These are phyloP conservation scores for Tillandsia leiboldiana DNA, from an alignment of 176 grass and related monocot species.

Conservation along the genomic window DNA sequence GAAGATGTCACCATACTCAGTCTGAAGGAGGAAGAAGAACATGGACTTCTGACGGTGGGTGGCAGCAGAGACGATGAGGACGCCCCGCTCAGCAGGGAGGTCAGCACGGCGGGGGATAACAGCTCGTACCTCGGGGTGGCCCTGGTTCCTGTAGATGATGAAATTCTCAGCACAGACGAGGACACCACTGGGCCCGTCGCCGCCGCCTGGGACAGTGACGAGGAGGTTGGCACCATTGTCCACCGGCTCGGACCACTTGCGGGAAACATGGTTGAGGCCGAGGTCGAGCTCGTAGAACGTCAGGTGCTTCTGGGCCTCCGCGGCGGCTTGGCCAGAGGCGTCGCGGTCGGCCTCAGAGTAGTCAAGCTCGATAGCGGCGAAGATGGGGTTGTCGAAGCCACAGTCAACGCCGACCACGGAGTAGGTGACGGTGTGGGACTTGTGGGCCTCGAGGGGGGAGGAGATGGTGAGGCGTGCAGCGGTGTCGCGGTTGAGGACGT, in stretches of 20 bases:
- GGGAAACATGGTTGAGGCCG: conserved; percentile 87
- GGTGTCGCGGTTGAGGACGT: conserved; percentile 81
- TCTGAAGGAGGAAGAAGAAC: conserved; percentile 93
- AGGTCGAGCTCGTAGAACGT: conserved; percentile 98
- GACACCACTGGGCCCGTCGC: conserved; percentile 71
- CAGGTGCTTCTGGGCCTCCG: conserved; percentile 86
- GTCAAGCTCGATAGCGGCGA: conserved; percentile 85
- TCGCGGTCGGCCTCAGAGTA: conserved; percentile 81
- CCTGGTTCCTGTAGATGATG: conserved; percentile 90
- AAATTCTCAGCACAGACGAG: conserved; percentile 94
- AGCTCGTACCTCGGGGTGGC: conserved; percentile 81
- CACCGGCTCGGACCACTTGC: conserved; percentile 81
- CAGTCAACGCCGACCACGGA: conserved; percentile 72
- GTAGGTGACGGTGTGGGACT: conserved; percentile 83
- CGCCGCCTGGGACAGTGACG: conserved; percentile 80
- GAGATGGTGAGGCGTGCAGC: conserved; percentile 84
- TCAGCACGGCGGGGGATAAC: conserved; percentile 88
- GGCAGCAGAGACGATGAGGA: conserved; percentile 87
- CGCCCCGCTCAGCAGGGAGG: conserved; percentile 82
- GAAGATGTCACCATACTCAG: conserved; percentile 86
- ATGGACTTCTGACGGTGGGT: conserved; percentile 81
- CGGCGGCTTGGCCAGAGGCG: conserved; percentile 63
- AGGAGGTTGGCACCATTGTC: conserved; percentile 91
- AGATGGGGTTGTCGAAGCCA: conserved; percentile 86
- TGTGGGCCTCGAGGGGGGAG: conserved; percentile 89